Base-by-base conservation (phyloP, 2,329 filamentous ascomycete species). In the Claviceps capensis region DNA sequence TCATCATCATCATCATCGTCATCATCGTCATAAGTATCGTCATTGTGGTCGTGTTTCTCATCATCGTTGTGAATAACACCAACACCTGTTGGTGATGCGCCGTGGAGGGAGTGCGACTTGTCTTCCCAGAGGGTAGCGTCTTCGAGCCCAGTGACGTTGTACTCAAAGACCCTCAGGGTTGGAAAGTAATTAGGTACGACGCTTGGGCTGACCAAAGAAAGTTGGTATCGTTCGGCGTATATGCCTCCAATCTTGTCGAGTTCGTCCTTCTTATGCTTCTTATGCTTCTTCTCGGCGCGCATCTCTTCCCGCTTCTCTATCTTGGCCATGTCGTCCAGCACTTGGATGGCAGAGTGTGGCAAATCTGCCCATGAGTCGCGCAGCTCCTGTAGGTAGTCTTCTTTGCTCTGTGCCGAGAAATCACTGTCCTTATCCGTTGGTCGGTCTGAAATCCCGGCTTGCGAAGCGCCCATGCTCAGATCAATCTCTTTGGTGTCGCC, bases 121-220 rank as follows among this genome's bases (percentile, higher is more conserved):
- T 72, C 71, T 1, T 60, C 56, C 77, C 78, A 81, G 1, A 72
- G 66, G 1, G 69, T 62, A 0, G 65, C 59, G 50, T 79, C 61
- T 57, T 88, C 85, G 3, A 95, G 65, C 0, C 88, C 88, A 0
- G 75, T 86, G 51, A 88, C 88, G 64, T 98, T 97, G 73, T 97
- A 98, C 62, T 95, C 88, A 57, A 91, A 74, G n/a, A 98, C 77
- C n/a, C 90, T 81, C 36, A 96, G 68, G 0, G 86, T 89, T 0
- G 91, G 93, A 57, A 90, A 93, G 67, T 88, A 95, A 63, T 93
- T 96, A 6, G 91, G 93, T 8, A 97, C 87, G 40, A 98, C 73
- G 63, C 90, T 97, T 0, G 91, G 87, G 47, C 84, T 80, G 52
- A 97, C 83, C 26, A 93, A 72, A 0, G 86, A 83, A 5, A 95